Conservation (phyloP, 1,284 basidiomycete species). For the Ustilago shanxiensis region DNA sequence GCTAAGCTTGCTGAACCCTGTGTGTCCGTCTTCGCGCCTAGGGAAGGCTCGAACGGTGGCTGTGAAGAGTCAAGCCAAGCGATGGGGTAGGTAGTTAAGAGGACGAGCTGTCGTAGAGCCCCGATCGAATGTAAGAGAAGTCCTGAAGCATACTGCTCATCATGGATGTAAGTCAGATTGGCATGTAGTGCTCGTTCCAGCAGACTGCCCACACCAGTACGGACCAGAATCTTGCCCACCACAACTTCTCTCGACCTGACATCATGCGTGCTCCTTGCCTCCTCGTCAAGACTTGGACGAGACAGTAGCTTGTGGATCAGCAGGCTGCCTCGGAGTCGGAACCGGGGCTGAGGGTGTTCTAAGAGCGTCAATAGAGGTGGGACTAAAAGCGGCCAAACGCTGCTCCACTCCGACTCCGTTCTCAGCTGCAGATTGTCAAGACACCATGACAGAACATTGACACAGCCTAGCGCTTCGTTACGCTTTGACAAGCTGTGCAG, state of each 20-base stretch:
- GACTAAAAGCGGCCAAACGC: constrained; percentile 34
- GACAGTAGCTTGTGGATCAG: constrained; percentile 15
- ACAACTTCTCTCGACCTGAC: neutral
- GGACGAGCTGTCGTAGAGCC: constrained; percentile 29
- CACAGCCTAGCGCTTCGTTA: constrained; percentile 39
- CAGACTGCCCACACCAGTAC: constrained; percentile 42
- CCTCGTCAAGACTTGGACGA: neutral
- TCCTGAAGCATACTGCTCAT: constrained; percentile 18
- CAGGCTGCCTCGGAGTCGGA: constrained; percentile 20
- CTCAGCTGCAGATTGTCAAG: constrained; percentile 13
- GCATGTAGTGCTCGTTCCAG: constrained; percentile 37
- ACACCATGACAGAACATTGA: constrained; percentile 36
- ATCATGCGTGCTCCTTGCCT: neutral
- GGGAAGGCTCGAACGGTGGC: neutral
- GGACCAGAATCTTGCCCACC: constrained; percentile 27
- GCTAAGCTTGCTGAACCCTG: neutral
- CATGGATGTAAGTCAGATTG: constrained; percentile 46
- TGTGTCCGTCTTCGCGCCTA: neutral
- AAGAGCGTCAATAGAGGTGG: constrained; percentile 43
- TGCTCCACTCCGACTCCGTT: constrained; percentile 30
- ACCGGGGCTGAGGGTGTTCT: constrained; percentile 40
- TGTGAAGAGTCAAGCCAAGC: neutral
- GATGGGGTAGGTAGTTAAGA: constrained; percentile 37
- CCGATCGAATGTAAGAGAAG: constrained; percentile 24
- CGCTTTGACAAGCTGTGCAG: constrained; percentile 3